Percentiles rank a stretch among this genome's conserved stretches.
Conservation (phyloP, 1,284 basidiomycete species). For the Stereum hirsutum region DNA sequence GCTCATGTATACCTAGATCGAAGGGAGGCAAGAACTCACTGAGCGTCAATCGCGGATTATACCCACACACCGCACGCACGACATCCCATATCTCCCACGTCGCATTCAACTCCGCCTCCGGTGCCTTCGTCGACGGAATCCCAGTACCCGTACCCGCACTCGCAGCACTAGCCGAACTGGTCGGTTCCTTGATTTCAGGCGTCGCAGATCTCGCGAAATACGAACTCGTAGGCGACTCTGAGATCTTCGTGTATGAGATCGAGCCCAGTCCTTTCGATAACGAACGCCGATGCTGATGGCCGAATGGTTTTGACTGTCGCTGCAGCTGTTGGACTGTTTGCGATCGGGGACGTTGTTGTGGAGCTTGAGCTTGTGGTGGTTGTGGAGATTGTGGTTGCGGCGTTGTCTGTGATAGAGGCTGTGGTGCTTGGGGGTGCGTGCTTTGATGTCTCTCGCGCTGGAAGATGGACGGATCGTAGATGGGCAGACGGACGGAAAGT, state of each 20-base stretch:
- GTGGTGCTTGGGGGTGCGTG: slow-evolving; percentile 11
- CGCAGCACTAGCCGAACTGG: too few relatives aligned
- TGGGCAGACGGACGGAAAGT: slow-evolving; percentile 76
- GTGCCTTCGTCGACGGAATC: slow-evolving; percentile 15
- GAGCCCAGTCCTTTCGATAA: too few relatives aligned
- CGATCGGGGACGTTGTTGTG: too few relatives aligned
- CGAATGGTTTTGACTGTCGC: too few relatives aligned
- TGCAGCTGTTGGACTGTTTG: too few relatives aligned
- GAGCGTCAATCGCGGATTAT: slow-evolving; percentile 74
- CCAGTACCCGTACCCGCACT: too few relatives aligned
- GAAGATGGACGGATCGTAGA: slow-evolving; percentile 67
- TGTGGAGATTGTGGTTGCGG: too few relatives aligned
- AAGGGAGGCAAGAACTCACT: slow-evolving; percentile 39
- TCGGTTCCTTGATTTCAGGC: slow-evolving; percentile 8
- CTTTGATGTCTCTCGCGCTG: too few relatives aligned
- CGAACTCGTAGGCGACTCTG: slow-evolving; percentile 18
- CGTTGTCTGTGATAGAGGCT: too few relatives aligned
- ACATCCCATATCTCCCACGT: slow-evolving; percentile 99
- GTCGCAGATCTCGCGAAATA: slow-evolving; percentile 15
- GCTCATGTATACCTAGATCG: background rate
- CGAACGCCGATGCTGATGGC: too few relatives aligned
- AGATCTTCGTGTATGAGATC: slow-evolving; percentile 9
- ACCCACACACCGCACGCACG: slow-evolving; percentile 83
- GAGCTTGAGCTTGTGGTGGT: too few relatives aligned
- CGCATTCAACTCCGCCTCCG: slow-evolving; percentile 62